Percentiles rank a stretch among this genome's conserved stretches.
Evolutionary conservation across 495 filamentous ascomycete species (phyloP).

Genomic region (Hypoxylon perforatum): DNA sequence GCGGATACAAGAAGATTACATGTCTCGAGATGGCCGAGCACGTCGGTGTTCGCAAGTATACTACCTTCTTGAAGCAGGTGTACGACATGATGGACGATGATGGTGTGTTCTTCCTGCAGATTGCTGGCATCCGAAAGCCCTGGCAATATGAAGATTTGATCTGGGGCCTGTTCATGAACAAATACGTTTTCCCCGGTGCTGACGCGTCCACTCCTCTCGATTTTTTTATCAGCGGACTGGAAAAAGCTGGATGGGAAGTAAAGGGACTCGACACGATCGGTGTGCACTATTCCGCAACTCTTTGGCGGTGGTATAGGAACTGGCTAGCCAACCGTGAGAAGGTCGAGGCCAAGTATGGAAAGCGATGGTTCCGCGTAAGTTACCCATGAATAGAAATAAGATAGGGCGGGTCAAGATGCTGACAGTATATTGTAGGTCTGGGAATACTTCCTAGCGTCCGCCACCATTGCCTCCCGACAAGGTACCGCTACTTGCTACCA

Average conservation of each 20-base stretch:
- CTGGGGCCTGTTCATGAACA: conserved; percentile 93
- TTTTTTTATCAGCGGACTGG: conserved; percentile 74
- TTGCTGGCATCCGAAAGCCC: conserved; percentile 80
- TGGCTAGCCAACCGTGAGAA: conserved; percentile 97
- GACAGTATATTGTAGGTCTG: conserved; percentile 74
- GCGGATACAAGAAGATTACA: conserved; percentile 84
- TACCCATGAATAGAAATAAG: conserved; percentile 1
- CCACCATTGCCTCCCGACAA: conserved; percentile 93
- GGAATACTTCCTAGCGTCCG: conserved; percentile 97
- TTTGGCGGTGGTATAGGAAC: conserved; percentile 99
- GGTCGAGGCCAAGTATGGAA: conserved; percentile 94
- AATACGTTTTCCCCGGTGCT: conserved; percentile 89
- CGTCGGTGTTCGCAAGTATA: conserved; percentile 81
- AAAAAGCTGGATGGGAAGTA: conserved; percentile 81
- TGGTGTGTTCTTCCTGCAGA: conserved; percentile 84
- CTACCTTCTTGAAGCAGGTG: conserved; percentile 74
- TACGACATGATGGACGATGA: conserved; percentile 91
- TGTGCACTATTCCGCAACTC: conserved; percentile 95
- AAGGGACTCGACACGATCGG: conserved; percentile 87
- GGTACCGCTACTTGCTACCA: conserved; percentile 96
- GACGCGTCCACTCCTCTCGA: conserved; percentile 85
- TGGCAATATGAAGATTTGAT: conserved; percentile 93
- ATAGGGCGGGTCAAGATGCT: neutral
- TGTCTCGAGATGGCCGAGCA: conserved; percentile 93
- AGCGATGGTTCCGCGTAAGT: conserved; percentile 94